phyloP scores from a whole-genome alignment of 768 basidiomycete genomes.

The Mycena vulgaris region DNA sequence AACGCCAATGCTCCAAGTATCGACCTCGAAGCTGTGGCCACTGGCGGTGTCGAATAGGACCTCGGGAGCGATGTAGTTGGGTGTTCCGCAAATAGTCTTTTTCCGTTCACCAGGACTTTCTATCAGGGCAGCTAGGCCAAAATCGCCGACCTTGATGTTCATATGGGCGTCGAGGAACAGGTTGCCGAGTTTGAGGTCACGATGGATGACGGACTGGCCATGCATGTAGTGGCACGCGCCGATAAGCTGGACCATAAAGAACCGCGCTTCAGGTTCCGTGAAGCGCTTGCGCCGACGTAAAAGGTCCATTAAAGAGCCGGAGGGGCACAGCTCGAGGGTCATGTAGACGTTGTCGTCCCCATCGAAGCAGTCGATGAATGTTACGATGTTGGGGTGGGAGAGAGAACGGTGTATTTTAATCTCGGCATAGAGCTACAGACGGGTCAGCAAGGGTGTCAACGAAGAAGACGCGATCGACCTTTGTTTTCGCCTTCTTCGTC shows the following conservation, averaged over 20 bases:
- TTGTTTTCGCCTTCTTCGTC: conserved; percentile 97
- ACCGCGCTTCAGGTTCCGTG: conserved; percentile 93
- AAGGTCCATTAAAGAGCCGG: conserved; percentile 93
- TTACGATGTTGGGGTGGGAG: conserved; percentile 92
- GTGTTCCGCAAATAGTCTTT: conserved; percentile 99
- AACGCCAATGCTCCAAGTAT: conserved; percentile 98
- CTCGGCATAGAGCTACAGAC: conserved; percentile 91
- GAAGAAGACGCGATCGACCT: conserved; percentile 65
- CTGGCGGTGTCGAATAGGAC: conserved; percentile 96
- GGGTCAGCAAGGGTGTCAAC: conserved; percentile 4
- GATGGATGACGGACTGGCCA: conserved; percentile 95
- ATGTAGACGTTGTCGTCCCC: conserved; percentile 97
- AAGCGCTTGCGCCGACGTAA: conserved; percentile 89
- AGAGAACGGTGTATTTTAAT: conserved; percentile 97
- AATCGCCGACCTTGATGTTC: conserved; percentile 98
- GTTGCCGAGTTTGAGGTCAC: conserved; percentile 97
- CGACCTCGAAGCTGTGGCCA: conserved; percentile 98
- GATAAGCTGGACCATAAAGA: conserved; percentile 94
- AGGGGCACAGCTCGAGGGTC: conserved; percentile 93
- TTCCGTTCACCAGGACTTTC: conserved; percentile 97
- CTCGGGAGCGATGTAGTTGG: conserved; percentile 99
- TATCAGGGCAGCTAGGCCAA: conserved; percentile 96
- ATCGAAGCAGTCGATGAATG: conserved; percentile 95
- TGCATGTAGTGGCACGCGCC: conserved; percentile 99
- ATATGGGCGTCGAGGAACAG: conserved; percentile 92